Evolutionary conservation across 2,329 filamentous ascomycete species (phyloP), one percentile per base, ranked within the genome.

Genomic region (Colletotrichum sp.): DNA sequence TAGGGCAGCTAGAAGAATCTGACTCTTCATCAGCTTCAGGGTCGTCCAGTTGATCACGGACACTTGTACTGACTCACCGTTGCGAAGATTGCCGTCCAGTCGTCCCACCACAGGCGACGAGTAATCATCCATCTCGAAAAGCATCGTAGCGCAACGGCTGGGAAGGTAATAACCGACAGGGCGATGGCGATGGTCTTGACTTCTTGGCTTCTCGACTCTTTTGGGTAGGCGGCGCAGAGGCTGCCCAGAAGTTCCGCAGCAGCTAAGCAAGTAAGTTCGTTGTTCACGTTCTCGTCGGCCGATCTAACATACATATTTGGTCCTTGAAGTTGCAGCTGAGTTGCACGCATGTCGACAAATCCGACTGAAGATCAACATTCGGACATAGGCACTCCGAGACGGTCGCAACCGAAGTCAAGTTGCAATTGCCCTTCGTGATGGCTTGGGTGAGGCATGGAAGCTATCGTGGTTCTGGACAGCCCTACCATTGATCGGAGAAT

Each of bases 171-270:
- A 13, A 48, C 60, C 13, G 77, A 70, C 13, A 78, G 73, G 30
- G 25, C 55, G 66, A 82, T 80, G 18, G 81, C 80, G 36, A 81
- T 80, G 22, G 80, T 80, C 69, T 74, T 79, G 27, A 79, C 77
- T n/a, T 79, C 75, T 2, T 48, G 48, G 16, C 75, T 74, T 18
- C 78, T 71, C 3, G 78, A 79, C 15, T 78, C 74, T 28, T 77
- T 78, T 4, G 78, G 77, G 15, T 78, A 79, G 8, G 68, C 67
- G 61, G 72, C 78, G 48, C 78, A 79, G 18, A 79, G 73, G 6
- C 30, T 61, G 12, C 60, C 70, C 60, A 66, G 52, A 55, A 76
- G 60, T 28, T 64, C 18, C 9, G 56, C 66, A 13, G 74, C 30
- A 25, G 65, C 74, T 76, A 22, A 15, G 28, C 36, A n/a, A 27